Evolutionary conservation across 202 grass and related monocot species (phyloP).

Genomic region (Zizania palustris): DNA sequence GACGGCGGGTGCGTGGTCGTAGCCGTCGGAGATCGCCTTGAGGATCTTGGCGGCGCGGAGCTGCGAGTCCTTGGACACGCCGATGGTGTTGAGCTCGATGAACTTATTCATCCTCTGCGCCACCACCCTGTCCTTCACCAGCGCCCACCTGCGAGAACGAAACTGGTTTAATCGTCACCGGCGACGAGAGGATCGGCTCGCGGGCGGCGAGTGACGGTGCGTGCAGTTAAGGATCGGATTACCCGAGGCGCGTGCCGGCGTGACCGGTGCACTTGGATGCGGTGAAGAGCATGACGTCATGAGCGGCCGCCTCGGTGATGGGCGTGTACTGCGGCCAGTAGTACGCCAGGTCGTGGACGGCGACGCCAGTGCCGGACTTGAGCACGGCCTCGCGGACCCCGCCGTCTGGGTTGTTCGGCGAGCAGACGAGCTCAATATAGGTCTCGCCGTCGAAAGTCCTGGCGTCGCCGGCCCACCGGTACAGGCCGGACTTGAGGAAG

Average conservation of each 20-base stretch:
- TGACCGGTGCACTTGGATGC: conserved; percentile 89
- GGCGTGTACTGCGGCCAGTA: conserved; percentile 91
- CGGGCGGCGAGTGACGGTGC: too few species aligned
- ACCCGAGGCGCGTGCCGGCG: conserved; percentile 77
- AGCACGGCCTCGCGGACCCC: conserved; percentile 47
- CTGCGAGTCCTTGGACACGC: conserved; percentile 92
- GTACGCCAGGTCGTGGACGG: conserved; percentile 83
- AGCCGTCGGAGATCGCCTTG: conserved; percentile 44
- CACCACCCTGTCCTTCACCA: conserved; percentile 64
- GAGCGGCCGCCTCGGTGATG: conserved; percentile 42
- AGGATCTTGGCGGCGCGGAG: conserved; percentile 77
- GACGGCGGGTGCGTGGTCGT: conserved; percentile 34
- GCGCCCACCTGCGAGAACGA: conserved; percentile 52
- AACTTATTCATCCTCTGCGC: conserved; percentile 72
- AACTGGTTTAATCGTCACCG: too few species aligned
- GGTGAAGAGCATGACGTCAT: conserved; percentile 87
- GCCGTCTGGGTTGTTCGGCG: conserved; percentile 86
- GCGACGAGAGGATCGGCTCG: too few species aligned
- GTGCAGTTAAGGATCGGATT: too few species aligned
- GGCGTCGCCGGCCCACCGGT: conserved; percentile 77
- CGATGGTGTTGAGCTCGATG: conserved; percentile 78
- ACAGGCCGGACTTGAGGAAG: conserved; percentile 61
- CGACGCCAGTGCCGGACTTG: conserved; percentile 44
- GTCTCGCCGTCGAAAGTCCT: conserved; percentile 45
- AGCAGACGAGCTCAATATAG: conserved; percentile 80